Evolutionary conservation across 78 protist species (phyloP).

Genomic region (Dictyostelium brefeldianum): DNA sequence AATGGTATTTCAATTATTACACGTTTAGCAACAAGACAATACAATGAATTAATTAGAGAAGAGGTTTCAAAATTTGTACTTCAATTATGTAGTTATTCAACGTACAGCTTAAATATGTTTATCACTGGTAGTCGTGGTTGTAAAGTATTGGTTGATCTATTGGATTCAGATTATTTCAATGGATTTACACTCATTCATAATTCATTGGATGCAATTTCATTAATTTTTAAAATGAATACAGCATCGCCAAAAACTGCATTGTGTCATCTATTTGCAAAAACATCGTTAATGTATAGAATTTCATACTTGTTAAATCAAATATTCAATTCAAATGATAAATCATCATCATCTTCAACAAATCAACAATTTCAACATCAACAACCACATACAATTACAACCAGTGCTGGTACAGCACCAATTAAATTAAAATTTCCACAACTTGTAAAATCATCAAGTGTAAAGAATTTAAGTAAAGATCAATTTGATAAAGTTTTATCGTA

Average conservation of each 20-base stretch:
- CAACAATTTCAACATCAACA: slow-evolving; percentile 7
- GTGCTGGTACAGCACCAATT: neutral
- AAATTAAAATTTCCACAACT: slow-evolving; percentile 7
- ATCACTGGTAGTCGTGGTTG: slow-evolving; percentile 74
- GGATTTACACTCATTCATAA: slow-evolving; percentile 59
- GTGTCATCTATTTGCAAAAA: slow-evolving; percentile 65
- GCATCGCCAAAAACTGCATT: slow-evolving; percentile 56
- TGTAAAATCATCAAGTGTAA: slow-evolving; percentile 4
- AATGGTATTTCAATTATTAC: slow-evolving; percentile 77
- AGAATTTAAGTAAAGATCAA: slow-evolving; percentile 52
- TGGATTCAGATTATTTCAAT: slow-evolving; percentile 71
- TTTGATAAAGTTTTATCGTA: slow-evolving; percentile 62
- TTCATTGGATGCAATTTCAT: slow-evolving; percentile 58
- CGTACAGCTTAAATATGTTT: slow-evolving; percentile 63
- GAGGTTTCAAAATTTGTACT: slow-evolving; percentile 57
- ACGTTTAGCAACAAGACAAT: slow-evolving; percentile 3
- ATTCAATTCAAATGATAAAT: slow-evolving; percentile 15
- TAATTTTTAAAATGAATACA: slow-evolving; percentile 51
- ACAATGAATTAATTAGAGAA: slow-evolving; percentile 41
- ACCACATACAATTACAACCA: neutral
- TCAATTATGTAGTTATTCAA: slow-evolving; percentile 21
- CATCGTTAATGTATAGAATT: slow-evolving; percentile 37
- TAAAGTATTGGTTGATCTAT: slow-evolving; percentile 56
- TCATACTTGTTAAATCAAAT: slow-evolving; percentile 53
- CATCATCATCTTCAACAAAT: neutral